Evolutionary conservation across 495 filamentous ascomycete genomes (phyloP).

Genomic region (Daldinia vernicosa): DNA sequence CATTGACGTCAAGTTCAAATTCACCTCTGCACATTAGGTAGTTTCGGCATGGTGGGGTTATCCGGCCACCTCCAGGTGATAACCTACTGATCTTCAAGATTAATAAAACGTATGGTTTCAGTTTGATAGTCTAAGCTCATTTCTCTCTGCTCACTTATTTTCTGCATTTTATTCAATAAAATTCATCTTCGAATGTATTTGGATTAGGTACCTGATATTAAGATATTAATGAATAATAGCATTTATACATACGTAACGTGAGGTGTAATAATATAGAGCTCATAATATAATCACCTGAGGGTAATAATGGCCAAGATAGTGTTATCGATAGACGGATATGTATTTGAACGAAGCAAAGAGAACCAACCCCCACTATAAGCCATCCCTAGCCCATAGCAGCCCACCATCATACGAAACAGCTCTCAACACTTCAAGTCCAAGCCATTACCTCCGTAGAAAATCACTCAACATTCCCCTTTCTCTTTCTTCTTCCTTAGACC

Average conservation of each 20-base stretch:
- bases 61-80: background rate
- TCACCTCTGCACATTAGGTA: conserved; percentile 4
- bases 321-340: conserved; percentile 18
- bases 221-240: background rate
- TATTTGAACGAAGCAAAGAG: conserved; percentile 3
- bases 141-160: background rate
- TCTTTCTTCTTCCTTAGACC: conserved; percentile 32
- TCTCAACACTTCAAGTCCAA: conserved; percentile 40
- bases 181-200: too few relatives aligned
- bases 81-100: background rate
- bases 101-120: background rate
- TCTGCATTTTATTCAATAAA: background rate
- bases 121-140: background rate
- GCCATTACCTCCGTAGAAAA: conserved; percentile 32
- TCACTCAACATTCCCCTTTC: conserved; percentile 40
- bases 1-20: conserved; percentile 35
- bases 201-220: background rate
- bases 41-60: conserved; percentile 21
- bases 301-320: background rate
- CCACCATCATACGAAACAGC: conserved; percentile 44
- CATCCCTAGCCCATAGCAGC: conserved; percentile 32
- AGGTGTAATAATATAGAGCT: background rate
- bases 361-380: conserved; percentile 40
- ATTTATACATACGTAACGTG: background rate
- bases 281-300: conserved; percentile 2